These are phyloP conservation scores for Peribolospora kevripleyi DNA, from an alignment of 768 basidiomycete species.

Conservation along the genomic window DNA sequence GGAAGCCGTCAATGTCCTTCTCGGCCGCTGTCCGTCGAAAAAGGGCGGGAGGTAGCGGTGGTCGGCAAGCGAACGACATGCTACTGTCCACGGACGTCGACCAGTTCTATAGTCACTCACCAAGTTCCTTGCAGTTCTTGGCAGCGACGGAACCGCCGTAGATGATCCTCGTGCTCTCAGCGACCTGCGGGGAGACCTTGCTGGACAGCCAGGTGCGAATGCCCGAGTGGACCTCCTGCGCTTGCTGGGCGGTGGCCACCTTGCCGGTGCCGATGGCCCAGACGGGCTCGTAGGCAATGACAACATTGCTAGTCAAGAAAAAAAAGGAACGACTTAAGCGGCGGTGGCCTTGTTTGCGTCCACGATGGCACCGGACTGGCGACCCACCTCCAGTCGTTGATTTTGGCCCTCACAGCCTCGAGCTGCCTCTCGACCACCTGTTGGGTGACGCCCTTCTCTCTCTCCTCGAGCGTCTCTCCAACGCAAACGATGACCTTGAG, in stretches of 20 bases:
- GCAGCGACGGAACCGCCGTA: slow-evolving; percentile 88
- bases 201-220: slow-evolving; percentile 49
- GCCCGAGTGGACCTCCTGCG: slow-evolving; percentile 69
- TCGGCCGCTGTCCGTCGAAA: slow-evolving; percentile 31
- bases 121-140: slow-evolving; percentile 63
- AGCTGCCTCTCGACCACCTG: slow-evolving; percentile 63
- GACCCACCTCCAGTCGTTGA: slow-evolving; percentile 49
- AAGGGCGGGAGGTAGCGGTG: not conserved
- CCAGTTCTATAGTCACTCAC: slow-evolving; percentile 26
- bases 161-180: slow-evolving; percentile 56
- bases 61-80: not conserved
- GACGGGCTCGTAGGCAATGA: slow-evolving; percentile 88
- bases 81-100: not conserved
- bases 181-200: slow-evolving; percentile 42
- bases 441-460: slow-evolving; percentile 53
- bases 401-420: slow-evolving; percentile 36
- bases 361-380: too few relatives aligned
- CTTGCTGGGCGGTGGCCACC: slow-evolving; percentile 52
- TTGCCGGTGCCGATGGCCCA: slow-evolving; percentile 99
- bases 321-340: not conserved
- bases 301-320: slow-evolving; percentile 38
- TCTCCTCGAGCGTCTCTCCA: slow-evolving; percentile 73
- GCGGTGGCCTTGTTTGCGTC: too few relatives aligned
- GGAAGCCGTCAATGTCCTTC: slow-evolving; percentile 83
- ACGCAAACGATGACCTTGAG: slow-evolving; percentile 85